phyloP scores from a whole-genome alignment of 78 protist genomes.

The Dictyostelium purpureum region DNA sequence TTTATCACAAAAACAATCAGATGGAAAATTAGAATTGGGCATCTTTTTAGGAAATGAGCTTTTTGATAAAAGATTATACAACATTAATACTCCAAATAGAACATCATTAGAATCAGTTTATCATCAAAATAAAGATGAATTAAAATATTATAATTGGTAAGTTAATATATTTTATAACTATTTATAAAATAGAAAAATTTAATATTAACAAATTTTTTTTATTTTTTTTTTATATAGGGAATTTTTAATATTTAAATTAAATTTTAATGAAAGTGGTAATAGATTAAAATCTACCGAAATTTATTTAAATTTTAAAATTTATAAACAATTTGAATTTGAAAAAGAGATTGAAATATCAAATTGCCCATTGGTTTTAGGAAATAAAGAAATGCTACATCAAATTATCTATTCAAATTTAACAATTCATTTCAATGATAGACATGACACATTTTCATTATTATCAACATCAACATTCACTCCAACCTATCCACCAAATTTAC shows the following conservation, averaged over 20 bases:
- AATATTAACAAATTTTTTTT: too few relatives aligned
- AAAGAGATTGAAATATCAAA: neutral
- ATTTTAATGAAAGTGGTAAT: neutral
- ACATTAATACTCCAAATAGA: neutral
- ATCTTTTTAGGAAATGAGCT: neutral
- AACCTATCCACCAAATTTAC: neutral
- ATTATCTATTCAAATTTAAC: neutral
- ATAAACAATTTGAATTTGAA: neutral
- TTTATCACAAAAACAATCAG: neutral
- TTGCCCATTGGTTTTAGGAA: neutral
- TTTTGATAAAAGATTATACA: neutral
- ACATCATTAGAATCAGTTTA: neutral
- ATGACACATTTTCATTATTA: neutral
- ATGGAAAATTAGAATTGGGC: neutral
- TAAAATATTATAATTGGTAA: constrained; percentile 1
- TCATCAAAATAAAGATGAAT: neutral
- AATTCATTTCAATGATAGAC: neutral
- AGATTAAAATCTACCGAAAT: neutral
- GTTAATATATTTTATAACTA: neutral
- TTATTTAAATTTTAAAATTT: neutral
- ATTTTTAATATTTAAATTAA: neutral
- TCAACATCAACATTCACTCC: neutral
- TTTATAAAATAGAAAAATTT: too few relatives aligned
- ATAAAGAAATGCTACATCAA: neutral
- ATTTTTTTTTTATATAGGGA: too few relatives aligned